phyloP scores from a whole-genome alignment of 495 filamentous ascomycete genomes.

The Podospora tetraspora region DNA sequence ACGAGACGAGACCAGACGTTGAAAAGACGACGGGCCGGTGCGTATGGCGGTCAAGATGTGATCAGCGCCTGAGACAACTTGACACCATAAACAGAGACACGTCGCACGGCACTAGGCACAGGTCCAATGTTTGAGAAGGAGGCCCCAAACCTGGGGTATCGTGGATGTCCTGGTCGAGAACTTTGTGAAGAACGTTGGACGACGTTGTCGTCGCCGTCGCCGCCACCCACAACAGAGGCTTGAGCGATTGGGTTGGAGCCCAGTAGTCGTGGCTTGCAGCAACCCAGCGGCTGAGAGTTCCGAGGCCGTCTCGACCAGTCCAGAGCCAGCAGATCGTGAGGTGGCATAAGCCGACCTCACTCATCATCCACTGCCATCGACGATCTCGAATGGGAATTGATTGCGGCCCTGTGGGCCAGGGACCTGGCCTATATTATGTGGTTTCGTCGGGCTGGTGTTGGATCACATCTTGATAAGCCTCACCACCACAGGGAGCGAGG shows the following conservation, averaged over 20 bases:
- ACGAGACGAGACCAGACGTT: not conserved
- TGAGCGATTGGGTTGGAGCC: not conserved
- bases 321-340: not conserved
- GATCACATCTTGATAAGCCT: not conserved
- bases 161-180: not conserved
- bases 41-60: not conserved
- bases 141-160: not conserved
- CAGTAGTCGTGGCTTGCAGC: conserved; percentile 3
- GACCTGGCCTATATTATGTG: not conserved
- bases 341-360: not conserved
- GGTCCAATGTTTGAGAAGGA: not conserved
- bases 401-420: not conserved
- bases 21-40: not conserved
- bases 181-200: not conserved
- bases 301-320: not conserved
- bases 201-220: not conserved
- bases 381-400: not conserved
- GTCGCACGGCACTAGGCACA: not conserved
- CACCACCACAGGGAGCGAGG: not conserved
- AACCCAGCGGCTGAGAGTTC: not conserved
- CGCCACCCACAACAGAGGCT: not conserved
- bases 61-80: not conserved
- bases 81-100: not conserved
- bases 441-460: not conserved
- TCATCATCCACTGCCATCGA: not conserved